phyloP scores from a whole-genome alignment of 116 monocot species.

The Phalaenopsis hybrid region DNA sequence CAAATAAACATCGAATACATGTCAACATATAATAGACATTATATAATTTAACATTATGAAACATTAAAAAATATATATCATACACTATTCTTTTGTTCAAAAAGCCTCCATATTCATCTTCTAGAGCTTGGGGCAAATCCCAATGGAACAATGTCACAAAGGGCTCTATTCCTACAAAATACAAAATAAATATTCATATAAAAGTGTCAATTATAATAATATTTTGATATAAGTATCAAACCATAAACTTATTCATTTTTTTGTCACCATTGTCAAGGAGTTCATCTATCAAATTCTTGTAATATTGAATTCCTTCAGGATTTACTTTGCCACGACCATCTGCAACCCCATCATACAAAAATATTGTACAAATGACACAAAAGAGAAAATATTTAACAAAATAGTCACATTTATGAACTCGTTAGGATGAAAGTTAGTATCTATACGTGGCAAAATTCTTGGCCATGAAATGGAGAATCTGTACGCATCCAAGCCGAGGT shows the following conservation, averaged over 20 bases:
- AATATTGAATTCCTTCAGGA: slow-evolving; percentile 15
- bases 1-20: too few species aligned
- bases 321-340: background rate
- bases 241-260: background rate
- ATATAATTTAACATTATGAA: too few species aligned
- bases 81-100: slow-evolving; percentile 7
- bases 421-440: background rate
- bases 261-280: slow-evolving; percentile 1
- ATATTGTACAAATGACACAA: too few species aligned
- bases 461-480: slow-evolving; percentile 50
- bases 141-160: slow-evolving; percentile 17
- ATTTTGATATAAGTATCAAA: background rate
- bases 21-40: too few species aligned
- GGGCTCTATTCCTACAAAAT: slow-evolving; percentile 5
- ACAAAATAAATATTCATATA: background rate
- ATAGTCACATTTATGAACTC: too few species aligned
- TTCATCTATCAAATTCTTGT: slow-evolving; percentile 22
- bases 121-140: slow-evolving; percentile 15
- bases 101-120: slow-evolving; percentile 20
- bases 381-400: background rate
- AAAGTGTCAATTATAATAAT: background rate
- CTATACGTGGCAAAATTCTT: slow-evolving; percentile 36
- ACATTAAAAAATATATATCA: too few species aligned
- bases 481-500: slow-evolving; percentile 28
- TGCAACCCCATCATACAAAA: background rate